phyloP scores from a whole-genome alignment of 2,329 filamentous ascomycete genomes.

The Huntiella moniliformis region DNA sequence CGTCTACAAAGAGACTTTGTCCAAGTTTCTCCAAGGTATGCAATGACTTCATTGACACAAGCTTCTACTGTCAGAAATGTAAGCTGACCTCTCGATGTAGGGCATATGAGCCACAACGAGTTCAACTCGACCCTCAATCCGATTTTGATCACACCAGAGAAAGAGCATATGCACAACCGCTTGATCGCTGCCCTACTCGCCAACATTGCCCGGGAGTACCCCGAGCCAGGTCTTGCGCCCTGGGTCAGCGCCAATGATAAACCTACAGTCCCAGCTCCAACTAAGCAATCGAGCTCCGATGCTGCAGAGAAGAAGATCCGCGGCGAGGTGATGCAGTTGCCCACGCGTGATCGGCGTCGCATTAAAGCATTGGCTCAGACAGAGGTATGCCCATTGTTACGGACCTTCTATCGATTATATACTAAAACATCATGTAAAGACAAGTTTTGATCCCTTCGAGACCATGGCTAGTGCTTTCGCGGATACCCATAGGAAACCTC shows the following conservation, averaged over 20 bases:
- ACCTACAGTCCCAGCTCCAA: conserved; percentile 34
- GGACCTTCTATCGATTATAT: background rate
- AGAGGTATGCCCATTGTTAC: conserved; percentile 28
- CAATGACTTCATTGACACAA: background rate
- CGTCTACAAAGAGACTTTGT: conserved; percentile 42
- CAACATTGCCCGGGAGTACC: conserved; percentile 51
- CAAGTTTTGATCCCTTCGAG: conserved; percentile 33
- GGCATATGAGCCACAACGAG: conserved; percentile 20
- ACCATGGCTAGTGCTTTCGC: conserved; percentile 32
- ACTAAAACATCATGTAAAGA: conserved; percentile 2
- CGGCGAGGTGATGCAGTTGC: conserved; percentile 52
- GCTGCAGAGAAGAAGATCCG: conserved; percentile 46
- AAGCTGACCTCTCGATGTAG: background rate
- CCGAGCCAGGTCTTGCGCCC: conserved; percentile 46
- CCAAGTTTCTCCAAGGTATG: conserved; percentile 43
- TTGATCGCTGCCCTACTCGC: conserved; percentile 47
- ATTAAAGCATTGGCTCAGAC: conserved; percentile 46
- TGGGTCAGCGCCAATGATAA: conserved; percentile 59
- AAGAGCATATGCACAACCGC: conserved; percentile 47
- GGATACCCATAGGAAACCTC: conserved; percentile 28
- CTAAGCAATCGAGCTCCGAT: conserved; percentile 45
- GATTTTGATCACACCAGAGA: conserved; percentile 38
- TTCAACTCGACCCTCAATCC: conserved; percentile 46
- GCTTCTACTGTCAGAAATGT: background rate
- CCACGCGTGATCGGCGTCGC: conserved; percentile 44